Conservation (phyloP, 371 early-diverging fungal species). For the Syncephalastrum sp. region DNA sequence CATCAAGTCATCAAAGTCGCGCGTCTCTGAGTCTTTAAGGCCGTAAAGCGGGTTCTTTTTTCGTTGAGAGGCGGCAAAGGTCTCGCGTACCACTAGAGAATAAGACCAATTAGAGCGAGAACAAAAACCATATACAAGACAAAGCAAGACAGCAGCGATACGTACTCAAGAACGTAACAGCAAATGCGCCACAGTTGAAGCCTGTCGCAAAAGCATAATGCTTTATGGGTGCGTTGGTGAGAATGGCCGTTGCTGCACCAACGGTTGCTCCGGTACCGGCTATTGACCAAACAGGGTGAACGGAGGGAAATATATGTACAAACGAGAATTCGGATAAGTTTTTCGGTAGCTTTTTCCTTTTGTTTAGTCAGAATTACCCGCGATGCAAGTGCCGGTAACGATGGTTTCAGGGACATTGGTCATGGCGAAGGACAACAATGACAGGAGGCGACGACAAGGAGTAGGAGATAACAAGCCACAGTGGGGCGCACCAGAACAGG, state of each 20-base stretch:
- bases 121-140: neutral
- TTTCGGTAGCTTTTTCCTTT: neutral
- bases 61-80: conserved; percentile 53
- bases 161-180: conserved; percentile 47
- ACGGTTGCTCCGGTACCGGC: conserved; percentile 47
- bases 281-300: conserved; percentile 6
- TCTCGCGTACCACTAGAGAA: conserved; percentile 42
- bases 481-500: too few relatives aligned
- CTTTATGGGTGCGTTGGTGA: conserved; percentile 35
- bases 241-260: conserved; percentile 49
- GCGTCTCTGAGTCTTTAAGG: conserved; percentile 56
- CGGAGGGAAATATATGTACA: neutral
- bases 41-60: conserved; percentile 57
- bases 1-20: conserved; percentile 52
- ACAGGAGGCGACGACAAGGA: too few relatives aligned
- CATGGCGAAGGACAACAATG: too few relatives aligned
- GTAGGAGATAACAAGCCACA: too few relatives aligned
- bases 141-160: neutral
- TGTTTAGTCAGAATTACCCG: conserved; percentile 4
- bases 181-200: conserved; percentile 44
- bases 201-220: conserved; percentile 36
- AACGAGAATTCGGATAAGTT: neutral
- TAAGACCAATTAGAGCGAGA: neutral
- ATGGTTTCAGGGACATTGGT: neutral
- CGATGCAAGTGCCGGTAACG: conserved; percentile 4